These are phyloP conservation scores for Physcia stellaris DNA, from an alignment of 495 filamentous ascomycete species.

Conservation along the genomic window DNA sequence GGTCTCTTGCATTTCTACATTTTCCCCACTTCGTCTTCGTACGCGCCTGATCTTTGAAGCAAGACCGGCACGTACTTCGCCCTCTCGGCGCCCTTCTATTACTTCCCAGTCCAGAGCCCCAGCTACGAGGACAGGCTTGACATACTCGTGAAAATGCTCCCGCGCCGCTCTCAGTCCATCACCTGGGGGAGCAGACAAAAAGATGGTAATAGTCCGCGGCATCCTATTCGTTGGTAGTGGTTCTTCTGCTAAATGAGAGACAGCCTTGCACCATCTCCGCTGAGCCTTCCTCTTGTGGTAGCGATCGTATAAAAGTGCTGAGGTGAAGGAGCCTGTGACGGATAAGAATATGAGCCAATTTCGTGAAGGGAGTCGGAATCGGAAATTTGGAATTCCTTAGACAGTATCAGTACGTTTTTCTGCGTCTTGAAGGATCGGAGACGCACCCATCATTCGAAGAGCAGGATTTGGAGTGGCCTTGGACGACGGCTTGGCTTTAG, in stretches of 20 bases:
- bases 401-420: neutral
- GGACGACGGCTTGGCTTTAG: conserved; percentile 30
- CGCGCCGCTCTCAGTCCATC: conserved; percentile 70
- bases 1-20: conserved; percentile 25
- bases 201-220: conserved; percentile 76
- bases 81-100: conserved; percentile 77
- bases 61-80: conserved; percentile 68
- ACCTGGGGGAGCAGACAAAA: conserved; percentile 69
- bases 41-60: conserved; percentile 68
- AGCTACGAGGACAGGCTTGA: conserved; percentile 84
- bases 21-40: conserved; percentile 42
- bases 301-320: conserved; percentile 76
- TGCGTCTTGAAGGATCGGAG: neutral
- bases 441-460: conserved; percentile 56
- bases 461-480: conserved; percentile 45
- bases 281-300: conserved; percentile 71
- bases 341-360: conserved; percentile 96
- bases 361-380: conserved; percentile 77
- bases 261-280: conserved; percentile 72
- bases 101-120: conserved; percentile 91
- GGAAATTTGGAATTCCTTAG: conserved; percentile 58
- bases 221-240: conserved; percentile 54
- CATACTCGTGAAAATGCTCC: conserved; percentile 89
- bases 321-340: conserved; percentile 61
- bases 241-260: conserved; percentile 76